phyloP scores from a whole-genome alignment of 2,329 filamentous ascomycete genomes.

The Cytospora schulzeri region DNA sequence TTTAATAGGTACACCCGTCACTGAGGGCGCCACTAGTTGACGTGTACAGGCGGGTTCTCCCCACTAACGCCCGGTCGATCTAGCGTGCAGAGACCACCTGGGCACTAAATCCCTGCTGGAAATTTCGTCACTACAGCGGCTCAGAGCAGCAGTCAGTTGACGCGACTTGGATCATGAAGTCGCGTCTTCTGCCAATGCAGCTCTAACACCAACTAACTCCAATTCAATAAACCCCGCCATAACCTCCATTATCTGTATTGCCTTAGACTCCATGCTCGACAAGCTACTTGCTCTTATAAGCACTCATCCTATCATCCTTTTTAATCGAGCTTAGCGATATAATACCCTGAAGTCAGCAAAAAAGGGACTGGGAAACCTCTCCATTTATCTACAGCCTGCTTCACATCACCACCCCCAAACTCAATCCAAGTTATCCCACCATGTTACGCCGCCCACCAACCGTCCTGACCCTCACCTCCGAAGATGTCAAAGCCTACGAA shows the following conservation, averaged over 20 bases:
- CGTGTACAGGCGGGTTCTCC: not conserved
- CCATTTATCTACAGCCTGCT: not conserved
- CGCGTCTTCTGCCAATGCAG: not conserved
- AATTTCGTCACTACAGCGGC: not conserved
- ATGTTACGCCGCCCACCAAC: constrained; percentile 61
- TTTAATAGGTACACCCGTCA: not conserved
- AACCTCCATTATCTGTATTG: not conserved
- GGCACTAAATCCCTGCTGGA: not conserved
- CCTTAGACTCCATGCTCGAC: not conserved
- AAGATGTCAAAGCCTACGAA: constrained; percentile 72
- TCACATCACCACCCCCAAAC: not conserved
- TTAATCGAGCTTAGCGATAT: not conserved
- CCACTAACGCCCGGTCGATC: not conserved
- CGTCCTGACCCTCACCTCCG: constrained; percentile 66
- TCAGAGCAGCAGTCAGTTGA: no score
- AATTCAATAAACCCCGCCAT: not conserved
- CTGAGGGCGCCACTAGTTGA: not conserved
- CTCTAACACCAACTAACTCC: not conserved
- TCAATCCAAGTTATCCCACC: not conserved
- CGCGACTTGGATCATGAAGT: not conserved
- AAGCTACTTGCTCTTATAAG: not conserved
- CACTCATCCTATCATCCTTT: not conserved
- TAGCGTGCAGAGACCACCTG: not conserved
- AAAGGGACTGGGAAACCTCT: not conserved
- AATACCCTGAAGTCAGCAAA: not conserved